Base-by-base conservation (phyloP, 306 rosid species). In the Mimosa bimucronata region DNA sequence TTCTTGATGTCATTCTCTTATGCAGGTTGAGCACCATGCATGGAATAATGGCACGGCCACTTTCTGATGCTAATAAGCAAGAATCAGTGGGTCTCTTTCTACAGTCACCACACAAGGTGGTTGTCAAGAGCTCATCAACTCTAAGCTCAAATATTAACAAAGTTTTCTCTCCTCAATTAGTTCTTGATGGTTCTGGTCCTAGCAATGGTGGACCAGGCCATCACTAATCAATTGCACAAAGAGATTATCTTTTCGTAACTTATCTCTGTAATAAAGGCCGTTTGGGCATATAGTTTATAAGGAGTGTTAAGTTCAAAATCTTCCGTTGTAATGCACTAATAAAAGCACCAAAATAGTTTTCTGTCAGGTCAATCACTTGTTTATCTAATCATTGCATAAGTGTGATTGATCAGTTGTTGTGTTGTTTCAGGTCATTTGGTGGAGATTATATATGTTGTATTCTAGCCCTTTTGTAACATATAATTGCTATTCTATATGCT, bases 161-260 rank as follows among this genome's bases (percentile, higher is more conserved):
- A 50, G 14, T 28, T 30, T 75, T 25, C 42, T 34, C 48, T 19
- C 9, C 26, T 65, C 38, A 44, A 9, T 41, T 6, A 5, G 55
- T 11, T 48, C 37, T 78, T 9, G 64, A 38, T n/a, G 0, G 46
- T 16, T 66, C 80, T n/a, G 91, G 88, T 26, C 91, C 91, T 71
- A n/a, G 85, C 77, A 77, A 37, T 11, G 72, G 87, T 9, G 87
- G 85, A 53, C 14, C 6, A 58, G 66, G 40, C 11, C 67, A 29
- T 62, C 0, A 61, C 5, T 9, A 3, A 10, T 48, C 21, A 21
- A 2, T 4, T 23, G 8, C 66, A 58, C 21, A n/a, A n/a, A 44
- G 53, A 14, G 31, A 62, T 37, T 55, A 52, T 37, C 68, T 34
- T 55, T 55, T 52, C 23, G 34, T 28, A 13, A 19, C 28, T 28